Evolutionary conservation across 345 rosid species (phyloP), one percentile per base, ranked within the genome.

Genomic region (Limnanthes douglasii): DNA sequence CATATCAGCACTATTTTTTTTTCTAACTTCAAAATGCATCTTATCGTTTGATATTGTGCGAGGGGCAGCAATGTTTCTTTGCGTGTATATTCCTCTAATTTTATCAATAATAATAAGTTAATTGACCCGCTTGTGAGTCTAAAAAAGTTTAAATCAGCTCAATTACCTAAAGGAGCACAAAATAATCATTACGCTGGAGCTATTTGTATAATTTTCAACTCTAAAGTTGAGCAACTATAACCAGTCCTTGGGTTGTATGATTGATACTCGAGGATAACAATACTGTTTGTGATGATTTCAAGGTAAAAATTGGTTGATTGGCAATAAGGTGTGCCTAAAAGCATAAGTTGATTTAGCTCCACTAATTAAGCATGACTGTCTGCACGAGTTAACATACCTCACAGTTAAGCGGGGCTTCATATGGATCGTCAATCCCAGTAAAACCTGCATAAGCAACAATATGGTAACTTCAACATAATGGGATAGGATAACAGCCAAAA

Each of bases 401-500:
- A 46, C 73, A 69, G 22, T 72, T 58, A 38, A 64, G 11, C 19
- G 94, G 81, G 12, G 75, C 52, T 59, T 81, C 88, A 44, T 81
- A 77, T 15, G 84, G 94, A 36, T 81, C 88, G 55, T 76, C 94
- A 23, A 81, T 64, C 10, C 88, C 84, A 0, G 88, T 81, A 57
- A 81, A 81, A 37, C 78, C 86, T 76, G 59, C 38, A 42, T 24
- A 30, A 9, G 41, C 44, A 34, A 31, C 13, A 23, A 21, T 34
- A 23, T 11, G 5, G 20, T 43, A 24, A 34, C 9, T 18, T 34
- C 0, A 2, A 0, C 11, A 28, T 41, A 20, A 27, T 15, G 11
- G 11, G 6, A 26, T 12, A 26, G 11, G 23, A 13, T 23, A 18
- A 28, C 26, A n/a, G 12, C 34, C 12, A 15, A 44, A 6, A 41